phyloP scores from a whole-genome alignment of 495 filamentous ascomycete genomes.

The Neurospora africana region DNA sequence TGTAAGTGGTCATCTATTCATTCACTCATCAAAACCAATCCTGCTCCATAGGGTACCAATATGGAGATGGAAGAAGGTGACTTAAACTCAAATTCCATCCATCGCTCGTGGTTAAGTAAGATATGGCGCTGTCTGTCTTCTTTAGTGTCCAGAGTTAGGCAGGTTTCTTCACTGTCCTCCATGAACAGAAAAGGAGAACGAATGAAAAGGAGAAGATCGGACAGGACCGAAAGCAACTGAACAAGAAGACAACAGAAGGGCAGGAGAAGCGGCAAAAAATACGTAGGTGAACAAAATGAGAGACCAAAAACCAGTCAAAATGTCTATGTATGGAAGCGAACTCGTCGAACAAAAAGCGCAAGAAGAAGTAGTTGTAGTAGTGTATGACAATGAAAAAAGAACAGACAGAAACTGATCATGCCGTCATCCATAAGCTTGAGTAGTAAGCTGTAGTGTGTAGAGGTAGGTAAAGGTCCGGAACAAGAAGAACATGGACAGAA shows the following conservation, averaged over 20 bases:
- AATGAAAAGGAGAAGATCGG: not conserved
- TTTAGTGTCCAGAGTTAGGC: not conserved
- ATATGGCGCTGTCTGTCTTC: not conserved
- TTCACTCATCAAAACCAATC: not conserved
- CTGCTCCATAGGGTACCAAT: too few species aligned
- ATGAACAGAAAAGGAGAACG: not conserved
- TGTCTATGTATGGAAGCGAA: not conserved
- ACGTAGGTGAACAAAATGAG: not conserved
- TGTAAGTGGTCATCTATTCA: too few species aligned
- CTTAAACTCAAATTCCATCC: not conserved
- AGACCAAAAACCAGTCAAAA: not conserved
- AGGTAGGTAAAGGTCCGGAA: not conserved
- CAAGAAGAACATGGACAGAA: not conserved
- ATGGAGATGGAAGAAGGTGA: too few species aligned
- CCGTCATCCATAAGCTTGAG: not conserved
- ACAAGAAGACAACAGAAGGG: not conserved
- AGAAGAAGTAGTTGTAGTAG: not conserved
- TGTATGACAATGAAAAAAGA: not conserved
- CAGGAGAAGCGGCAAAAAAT: not conserved
- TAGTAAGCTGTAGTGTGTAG: not conserved
- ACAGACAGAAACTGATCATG: not conserved
- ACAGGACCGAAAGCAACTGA: not conserved
- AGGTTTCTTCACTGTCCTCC: not conserved
- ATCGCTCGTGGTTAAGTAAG: not conserved
- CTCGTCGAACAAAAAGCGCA: not conserved